phyloP scores from a whole-genome alignment of 2,329 filamentous ascomycete genomes.

The Alternaria sp. region DNA sequence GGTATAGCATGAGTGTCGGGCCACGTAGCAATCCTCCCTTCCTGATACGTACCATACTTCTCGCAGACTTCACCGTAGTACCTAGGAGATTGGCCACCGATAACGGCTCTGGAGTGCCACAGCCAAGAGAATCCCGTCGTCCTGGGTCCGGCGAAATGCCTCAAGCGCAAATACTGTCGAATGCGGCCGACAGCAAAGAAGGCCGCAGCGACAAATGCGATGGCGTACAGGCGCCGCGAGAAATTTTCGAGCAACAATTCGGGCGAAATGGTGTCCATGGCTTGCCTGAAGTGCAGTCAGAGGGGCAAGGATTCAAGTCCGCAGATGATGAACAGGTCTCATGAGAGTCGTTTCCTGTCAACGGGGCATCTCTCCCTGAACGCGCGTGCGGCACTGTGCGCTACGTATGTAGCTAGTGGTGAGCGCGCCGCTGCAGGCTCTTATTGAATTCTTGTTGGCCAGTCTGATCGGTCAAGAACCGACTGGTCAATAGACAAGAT shows the following conservation, averaged over 20 bases:
- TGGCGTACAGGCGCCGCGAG: conserved; percentile 24
- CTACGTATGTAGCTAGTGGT: conserved; percentile 15
- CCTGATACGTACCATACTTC: conserved; percentile 39
- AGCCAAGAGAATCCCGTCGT: conserved; percentile 44
- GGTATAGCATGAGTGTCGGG: not conserved
- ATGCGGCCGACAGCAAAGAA: conserved; percentile 33
- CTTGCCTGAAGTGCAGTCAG: conserved; percentile 6
- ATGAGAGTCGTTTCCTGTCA: conserved; percentile 9
- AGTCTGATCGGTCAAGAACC: conserved; percentile 1
- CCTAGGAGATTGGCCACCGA: conserved; percentile 36
- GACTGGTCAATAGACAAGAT: not conserved
- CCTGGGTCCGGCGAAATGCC: conserved; percentile 43
- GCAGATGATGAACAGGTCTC: conserved; percentile 3
- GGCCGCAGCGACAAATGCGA: conserved; percentile 21
- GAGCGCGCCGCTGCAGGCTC: conserved; percentile 6
- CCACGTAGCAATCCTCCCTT: not conserved
- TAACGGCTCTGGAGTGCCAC: conserved; percentile 44
- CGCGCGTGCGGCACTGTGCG: conserved; percentile 3
- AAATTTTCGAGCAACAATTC: conserved; percentile 19
- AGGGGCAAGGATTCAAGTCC: conserved; percentile 11
- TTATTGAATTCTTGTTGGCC: not conserved
- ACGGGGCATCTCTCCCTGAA: conserved; percentile 13
- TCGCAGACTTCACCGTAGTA: conserved; percentile 44
- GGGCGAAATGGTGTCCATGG: conserved; percentile 21
- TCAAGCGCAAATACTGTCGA: conserved; percentile 41